Evolutionary conservation across 805 yeast species (phyloP).

Genomic region (Starmerella riodocensis): DNA sequence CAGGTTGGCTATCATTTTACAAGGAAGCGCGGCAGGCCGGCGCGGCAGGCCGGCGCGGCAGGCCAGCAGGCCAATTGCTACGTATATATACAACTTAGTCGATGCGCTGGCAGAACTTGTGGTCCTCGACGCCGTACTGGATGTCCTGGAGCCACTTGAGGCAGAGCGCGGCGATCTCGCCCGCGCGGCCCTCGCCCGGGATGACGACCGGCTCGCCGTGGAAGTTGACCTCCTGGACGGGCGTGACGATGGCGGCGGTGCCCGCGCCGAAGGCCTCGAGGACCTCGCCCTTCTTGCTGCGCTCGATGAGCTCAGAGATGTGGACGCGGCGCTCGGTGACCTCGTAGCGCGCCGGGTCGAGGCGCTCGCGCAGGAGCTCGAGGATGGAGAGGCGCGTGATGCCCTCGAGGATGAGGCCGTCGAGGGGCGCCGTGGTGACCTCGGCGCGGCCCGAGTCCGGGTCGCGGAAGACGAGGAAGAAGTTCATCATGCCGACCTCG

Average conservation of each 20-base stretch:
- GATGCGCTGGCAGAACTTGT: slow-evolving; percentile 28
- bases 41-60: too few relatives aligned
- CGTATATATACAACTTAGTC: neutral
- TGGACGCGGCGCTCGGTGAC: slow-evolving; percentile 72
- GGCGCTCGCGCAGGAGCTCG: slow-evolving; percentile 59
- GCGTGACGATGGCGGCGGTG: slow-evolving; percentile 94
- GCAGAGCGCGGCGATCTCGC: slow-evolving; percentile 51
- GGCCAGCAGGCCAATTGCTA: too few relatives aligned
- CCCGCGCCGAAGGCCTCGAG: slow-evolving; percentile 96
- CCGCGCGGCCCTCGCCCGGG: slow-evolving; percentile 51
- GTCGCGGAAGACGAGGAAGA: slow-evolving; percentile 70
- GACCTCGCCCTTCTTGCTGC: slow-evolving; percentile 65
- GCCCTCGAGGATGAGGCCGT: slow-evolving; percentile 94
- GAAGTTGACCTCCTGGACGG: slow-evolving; percentile 79
- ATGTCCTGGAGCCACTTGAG: slow-evolving; percentile 77
- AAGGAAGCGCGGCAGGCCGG: too few relatives aligned
- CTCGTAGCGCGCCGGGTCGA: slow-evolving; percentile 66
- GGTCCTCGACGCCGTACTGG: slow-evolving; percentile 76
- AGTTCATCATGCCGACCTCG: slow-evolving; percentile 98
- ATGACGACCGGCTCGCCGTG: slow-evolving; percentile 40
- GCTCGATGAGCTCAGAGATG: slow-evolving; percentile 67
- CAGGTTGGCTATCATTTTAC: too few relatives aligned
- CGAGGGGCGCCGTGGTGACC: slow-evolving; percentile 89
- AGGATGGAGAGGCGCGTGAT: slow-evolving; percentile 87
- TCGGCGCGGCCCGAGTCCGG: slow-evolving; percentile 62